Evolutionary conservation across 2,329 filamentous ascomycete genomes (phyloP).

Genomic region (Mycocentrospora acerina): DNA sequence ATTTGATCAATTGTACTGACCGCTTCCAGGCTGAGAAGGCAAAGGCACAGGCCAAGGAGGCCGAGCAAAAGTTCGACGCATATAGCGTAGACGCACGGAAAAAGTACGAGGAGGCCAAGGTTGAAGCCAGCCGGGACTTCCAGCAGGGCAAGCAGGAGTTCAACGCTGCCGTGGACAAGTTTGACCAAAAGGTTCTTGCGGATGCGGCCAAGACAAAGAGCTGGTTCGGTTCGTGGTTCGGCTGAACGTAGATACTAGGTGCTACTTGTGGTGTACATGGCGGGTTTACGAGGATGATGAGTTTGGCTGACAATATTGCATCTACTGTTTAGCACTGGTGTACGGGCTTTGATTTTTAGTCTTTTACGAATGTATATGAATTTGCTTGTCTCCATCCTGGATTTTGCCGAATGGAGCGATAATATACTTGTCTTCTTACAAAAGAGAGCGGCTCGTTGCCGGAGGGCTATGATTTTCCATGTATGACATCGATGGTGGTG

Average conservation of each 20-base stretch:
- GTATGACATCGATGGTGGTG: too few relatives aligned
- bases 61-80: constrained; percentile 57
- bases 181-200: constrained; percentile 80
- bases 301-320: constrained; percentile 15
- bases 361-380: too few relatives aligned
- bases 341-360: constrained; percentile 20
- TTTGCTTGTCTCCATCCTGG: too few relatives aligned
- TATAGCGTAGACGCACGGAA: constrained; percentile 60
- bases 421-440: too few relatives aligned
- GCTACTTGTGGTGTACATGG: background rate
- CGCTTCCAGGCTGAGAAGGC: constrained; percentile 40
- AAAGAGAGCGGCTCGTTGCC: too few relatives aligned
- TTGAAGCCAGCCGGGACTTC: constrained; percentile 53
- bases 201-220: constrained; percentile 80
- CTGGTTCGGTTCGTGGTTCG: constrained; percentile 83
- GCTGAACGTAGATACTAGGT: constrained; percentile 52
- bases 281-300: constrained; percentile 1
- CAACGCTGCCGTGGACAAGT: constrained; percentile 65
- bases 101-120: constrained; percentile 60
- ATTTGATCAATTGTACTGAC: constrained; percentile 13
- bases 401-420: too few relatives aligned
- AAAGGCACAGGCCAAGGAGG: constrained; percentile 57
- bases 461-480: too few relatives aligned
- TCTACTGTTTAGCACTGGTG: constrained; percentile 26
- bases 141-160: constrained; percentile 50